Evolutionary conservation across 2,329 filamentous ascomycete genomes (phyloP).

Genomic region (Diaporthe batatas): DNA sequence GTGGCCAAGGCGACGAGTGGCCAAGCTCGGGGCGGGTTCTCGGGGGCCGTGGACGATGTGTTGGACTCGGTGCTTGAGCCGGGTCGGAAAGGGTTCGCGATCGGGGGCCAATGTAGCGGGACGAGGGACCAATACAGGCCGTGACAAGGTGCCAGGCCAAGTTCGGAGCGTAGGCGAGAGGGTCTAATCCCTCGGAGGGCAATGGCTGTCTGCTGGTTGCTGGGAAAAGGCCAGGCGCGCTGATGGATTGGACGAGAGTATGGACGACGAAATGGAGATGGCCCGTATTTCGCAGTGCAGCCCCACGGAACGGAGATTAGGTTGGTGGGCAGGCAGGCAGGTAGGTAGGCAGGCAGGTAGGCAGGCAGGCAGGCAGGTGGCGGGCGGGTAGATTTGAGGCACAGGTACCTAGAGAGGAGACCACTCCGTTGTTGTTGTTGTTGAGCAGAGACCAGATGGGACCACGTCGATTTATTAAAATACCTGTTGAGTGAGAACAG

Average conservation of each 20-base stretch:
- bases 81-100: constrained; percentile 21
- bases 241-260: constrained; percentile 26
- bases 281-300: constrained; percentile 38
- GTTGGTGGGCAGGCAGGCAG: constrained; percentile 5
- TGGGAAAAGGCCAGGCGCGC: constrained; percentile 26
- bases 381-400: not conserved
- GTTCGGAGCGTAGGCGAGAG: constrained; percentile 11
- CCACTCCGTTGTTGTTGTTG: not conserved
- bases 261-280: constrained; percentile 34
- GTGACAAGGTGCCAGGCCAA: constrained; percentile 6
- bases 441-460: constrained; percentile 13
- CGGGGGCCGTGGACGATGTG: constrained; percentile 6
- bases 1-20: constrained; percentile 1
- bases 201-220: constrained; percentile 16
- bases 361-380: not conserved
- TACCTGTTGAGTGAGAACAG: constrained; percentile 17
- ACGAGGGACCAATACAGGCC: constrained; percentile 15
- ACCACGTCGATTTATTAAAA: constrained; percentile 17
- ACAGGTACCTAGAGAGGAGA: not conserved
- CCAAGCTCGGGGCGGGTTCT: constrained; percentile 16
- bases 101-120: constrained; percentile 15
- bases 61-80: constrained; percentile 21
- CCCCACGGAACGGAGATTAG: constrained; percentile 37
- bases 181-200: constrained; percentile 8
- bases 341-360: not conserved